Evolutionary conservation across 768 basidiomycete species (phyloP), one percentile per base, ranked within the genome.

Genomic region (Lactarius psammicola): DNA sequence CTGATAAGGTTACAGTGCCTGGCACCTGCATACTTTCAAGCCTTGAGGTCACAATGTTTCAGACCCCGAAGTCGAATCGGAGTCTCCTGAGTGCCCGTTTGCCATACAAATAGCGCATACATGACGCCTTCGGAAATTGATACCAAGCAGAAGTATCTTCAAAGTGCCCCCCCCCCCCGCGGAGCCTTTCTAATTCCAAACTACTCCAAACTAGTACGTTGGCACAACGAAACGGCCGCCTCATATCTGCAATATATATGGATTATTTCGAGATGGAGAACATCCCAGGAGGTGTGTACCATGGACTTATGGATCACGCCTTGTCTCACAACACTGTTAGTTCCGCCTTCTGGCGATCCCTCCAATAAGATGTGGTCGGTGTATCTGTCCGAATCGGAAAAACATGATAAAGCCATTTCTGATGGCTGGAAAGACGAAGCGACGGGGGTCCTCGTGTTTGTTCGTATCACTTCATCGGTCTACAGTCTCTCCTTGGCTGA

Each of bases 281-380:
- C 2, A 15, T 49, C 49, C 49, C 36, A 38, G 46, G 11, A n/a
- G 11, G 46, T 23, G 11, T 23, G 46, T 49, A 13, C 46, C 46
- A 5, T 49, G 26, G 23, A 6, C 23, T 26, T 26, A 26, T 26
- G 49, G 49, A 11, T 26, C 11, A 2, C 11, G 23, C 23, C 11
- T 7, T 20, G 7, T 42, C 42, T 42, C n/a, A 23, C 46, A 49
- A 26, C 49, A 42, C 11, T 49, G 23, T 49, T 26, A 26, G 23
- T 15, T 23, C 49, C 49, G 2, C 23, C 49, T 49, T 26, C 49
- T 1, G 23, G 55, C 30, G 55, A 34, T 9, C 33, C 55, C 9
- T 49, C 64, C 20, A 59, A 44, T 6, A 61, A 61, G 31, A 61
- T 65, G 28, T 65, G 64, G 64, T 65, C 51, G 20, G 38, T 65